Evolutionary conservation across 352 stramenopile genomes (phyloP), one percentile per base, ranked within the genome.

Genomic region (Phytophthora uliginosa): DNA sequence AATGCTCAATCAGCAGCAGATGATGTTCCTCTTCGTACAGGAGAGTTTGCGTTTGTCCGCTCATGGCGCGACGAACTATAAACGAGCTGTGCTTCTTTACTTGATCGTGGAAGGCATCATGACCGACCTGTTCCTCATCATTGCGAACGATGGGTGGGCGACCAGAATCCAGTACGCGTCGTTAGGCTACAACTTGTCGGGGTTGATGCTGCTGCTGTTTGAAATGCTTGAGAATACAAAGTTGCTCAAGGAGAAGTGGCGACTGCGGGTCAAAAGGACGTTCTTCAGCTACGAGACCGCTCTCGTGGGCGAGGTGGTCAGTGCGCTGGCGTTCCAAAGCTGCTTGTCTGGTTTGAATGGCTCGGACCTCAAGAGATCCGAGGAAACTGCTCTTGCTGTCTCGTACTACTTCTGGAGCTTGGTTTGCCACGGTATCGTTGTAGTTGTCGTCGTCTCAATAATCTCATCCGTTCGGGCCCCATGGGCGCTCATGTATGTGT

Each of bases 211-310:
- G 17, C 2, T 68, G 8, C 15, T 69, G 20, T 63, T 63, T 28
- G 52, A 69, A 18, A 69, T 63, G 22, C 3, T 69, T 8, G 63
- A 58, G 63, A 57, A 28, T n/a, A 62, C 33, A 28, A 33, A 18
- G 17, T 54, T 48, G 24, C 17, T 68, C 4, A 47, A 17, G 4
- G 61, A 68, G 15, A 68, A 42, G 15, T 68, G 61, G 61, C 20
- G 61, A 28, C 33, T 68, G n/a, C 52, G 34, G 12, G 28, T 68
- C 6, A 68, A 68, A 9, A 24, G 61, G 1, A 18, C 42, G 4
- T 26, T 68, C 42, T 68, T 68, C 61, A 68, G 61, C 61, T 62
- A 68, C 24, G 61, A 68, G 38, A 68, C 26, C 6, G 50, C 61
- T 40, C 18, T 68, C 4, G 61, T 68, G 13, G 50, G 61, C 12